A percentile compares a stretch with the other conserved stretches of the same genome.
Evolutionary conservation across 768 basidiomycete species (phyloP).

Genomic region (Phanerochaete sordida): DNA sequence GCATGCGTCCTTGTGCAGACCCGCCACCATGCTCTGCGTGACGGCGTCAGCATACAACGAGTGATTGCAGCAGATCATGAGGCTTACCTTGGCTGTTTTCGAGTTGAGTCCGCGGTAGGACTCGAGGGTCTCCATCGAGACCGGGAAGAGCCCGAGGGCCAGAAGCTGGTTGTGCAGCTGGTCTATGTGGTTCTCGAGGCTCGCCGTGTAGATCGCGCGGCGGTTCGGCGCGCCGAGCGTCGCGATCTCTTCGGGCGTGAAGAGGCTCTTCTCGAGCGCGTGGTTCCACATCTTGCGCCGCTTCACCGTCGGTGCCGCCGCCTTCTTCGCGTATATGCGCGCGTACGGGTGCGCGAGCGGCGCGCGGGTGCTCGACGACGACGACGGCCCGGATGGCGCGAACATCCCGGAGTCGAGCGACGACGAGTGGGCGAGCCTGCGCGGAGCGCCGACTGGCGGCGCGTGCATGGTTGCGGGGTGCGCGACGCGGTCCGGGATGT

Average conservation of each 20-base stretch:
- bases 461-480: too few relatives aligned
- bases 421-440: neutral
- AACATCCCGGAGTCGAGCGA: neutral
- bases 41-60: neutral
- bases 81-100: slow-evolving; percentile 66
- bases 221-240: slow-evolving; percentile 65
- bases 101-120: slow-evolving; percentile 69
- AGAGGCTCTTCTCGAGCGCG: slow-evolving; percentile 68
- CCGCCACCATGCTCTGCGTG: slow-evolving; percentile 69
- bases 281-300: slow-evolving; percentile 78
- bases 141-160: slow-evolving; percentile 50
- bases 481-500: too few relatives aligned
- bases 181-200: slow-evolving; percentile 69
- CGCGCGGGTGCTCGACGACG: slow-evolving; percentile 4
- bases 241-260: slow-evolving; percentile 66
- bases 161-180: slow-evolving; percentile 57
- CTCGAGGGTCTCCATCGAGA: slow-evolving; percentile 52
- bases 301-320: slow-evolving; percentile 46
- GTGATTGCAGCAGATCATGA: neutral
- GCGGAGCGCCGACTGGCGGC: neutral
- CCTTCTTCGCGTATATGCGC: slow-evolving; percentile 47
- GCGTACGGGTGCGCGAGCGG: slow-evolving; percentile 64
- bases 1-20: slow-evolving; percentile 62
- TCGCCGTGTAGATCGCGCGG: slow-evolving; percentile 64
- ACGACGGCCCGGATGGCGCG: neutral